These are phyloP conservation scores for Conringia planisiliqua DNA, from an alignment of 345 rosid species.

Conservation along the genomic window DNA sequence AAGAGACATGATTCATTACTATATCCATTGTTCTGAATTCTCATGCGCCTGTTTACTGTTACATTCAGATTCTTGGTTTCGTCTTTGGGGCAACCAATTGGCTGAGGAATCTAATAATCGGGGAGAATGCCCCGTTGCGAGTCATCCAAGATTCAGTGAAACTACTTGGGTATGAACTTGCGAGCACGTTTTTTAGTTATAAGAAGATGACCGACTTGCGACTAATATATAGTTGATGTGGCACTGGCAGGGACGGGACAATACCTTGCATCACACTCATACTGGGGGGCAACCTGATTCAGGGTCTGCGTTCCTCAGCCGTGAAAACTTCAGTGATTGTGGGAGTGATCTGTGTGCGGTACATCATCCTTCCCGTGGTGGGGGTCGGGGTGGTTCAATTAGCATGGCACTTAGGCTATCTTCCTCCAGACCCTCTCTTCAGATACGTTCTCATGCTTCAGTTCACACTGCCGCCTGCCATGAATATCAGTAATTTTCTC, in stretches of 20 bases:
- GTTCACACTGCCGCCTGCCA: slow-evolving; percentile 87
- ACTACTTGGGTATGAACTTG: slow-evolving; percentile 64
- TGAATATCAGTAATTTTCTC: slow-evolving; percentile 64
- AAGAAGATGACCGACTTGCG: background rate
- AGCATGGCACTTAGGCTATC: slow-evolving; percentile 66
- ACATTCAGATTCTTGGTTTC: slow-evolving; percentile 69
- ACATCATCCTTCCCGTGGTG: slow-evolving; percentile 50
- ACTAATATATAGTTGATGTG: slow-evolving; percentile 13
- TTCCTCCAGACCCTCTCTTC: slow-evolving; percentile 73
- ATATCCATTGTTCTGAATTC: background rate
- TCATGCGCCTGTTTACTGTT: background rate
- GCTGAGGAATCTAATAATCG: slow-evolving; percentile 74
- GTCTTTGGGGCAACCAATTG: slow-evolving; percentile 64
- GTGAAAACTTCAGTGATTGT: slow-evolving; percentile 49
- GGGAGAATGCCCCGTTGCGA: slow-evolving; percentile 64
- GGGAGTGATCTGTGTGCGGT: slow-evolving; percentile 63
- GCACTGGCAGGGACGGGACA: slow-evolving; percentile 75
- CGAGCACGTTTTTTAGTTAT: background rate
- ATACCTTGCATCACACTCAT: slow-evolving; percentile 89
- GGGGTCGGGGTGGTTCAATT: slow-evolving; percentile 70
- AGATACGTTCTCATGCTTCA: slow-evolving; percentile 77
- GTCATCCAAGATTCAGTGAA: slow-evolving; percentile 77
- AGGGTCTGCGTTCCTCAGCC: slow-evolving; percentile 70
- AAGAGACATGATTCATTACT: background rate
- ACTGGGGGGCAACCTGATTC: slow-evolving; percentile 85